Evolutionary conservation across 805 yeast genomes (phyloP).

Genomic region (Maudiozyma saulgeensis): DNA sequence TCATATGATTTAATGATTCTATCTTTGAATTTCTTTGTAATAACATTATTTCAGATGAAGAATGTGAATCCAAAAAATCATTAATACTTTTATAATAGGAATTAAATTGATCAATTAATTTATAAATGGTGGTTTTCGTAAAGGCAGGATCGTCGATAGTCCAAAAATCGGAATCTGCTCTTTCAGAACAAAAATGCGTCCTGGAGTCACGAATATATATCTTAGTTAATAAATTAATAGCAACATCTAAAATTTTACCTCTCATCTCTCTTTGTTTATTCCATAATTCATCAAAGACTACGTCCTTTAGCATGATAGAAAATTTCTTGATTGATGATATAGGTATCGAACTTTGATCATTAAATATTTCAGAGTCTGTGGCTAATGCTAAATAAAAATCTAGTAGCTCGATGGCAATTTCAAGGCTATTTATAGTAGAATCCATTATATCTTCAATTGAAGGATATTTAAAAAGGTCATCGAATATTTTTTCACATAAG

Average conservation of each 20-base stretch:
- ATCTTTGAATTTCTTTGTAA: neutral
- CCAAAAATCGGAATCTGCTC: constrained; percentile 2
- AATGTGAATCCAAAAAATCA: neutral
- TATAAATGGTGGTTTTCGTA: constrained; percentile 13
- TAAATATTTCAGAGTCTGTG: constrained; percentile 23
- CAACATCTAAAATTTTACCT: constrained; percentile 6
- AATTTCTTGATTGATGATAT: constrained; percentile 10
- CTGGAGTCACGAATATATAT: constrained; percentile 24
- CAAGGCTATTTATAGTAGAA: neutral
- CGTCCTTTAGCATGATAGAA: constrained; percentile 13
- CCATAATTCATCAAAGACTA: constrained; percentile 19
- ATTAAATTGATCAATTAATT: constrained; percentile 3
- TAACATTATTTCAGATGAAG: neutral
- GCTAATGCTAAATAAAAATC: constrained; percentile 20
- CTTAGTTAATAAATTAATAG: constrained; percentile 16
- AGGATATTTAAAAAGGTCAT: neutral
- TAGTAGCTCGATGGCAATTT: constrained; percentile 13
- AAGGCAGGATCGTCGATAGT: constrained; percentile 16
- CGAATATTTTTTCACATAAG: neutral
- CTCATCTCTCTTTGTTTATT: constrained; percentile 3
- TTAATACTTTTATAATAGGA: neutral
- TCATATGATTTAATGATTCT: neutral
- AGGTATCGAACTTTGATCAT: constrained; percentile 9
- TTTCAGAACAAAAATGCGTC: neutral
- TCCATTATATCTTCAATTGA: neutral